Conservation (phyloP, 2,329 filamentous ascomycete species). For the Diaporthe ilicicola region DNA sequence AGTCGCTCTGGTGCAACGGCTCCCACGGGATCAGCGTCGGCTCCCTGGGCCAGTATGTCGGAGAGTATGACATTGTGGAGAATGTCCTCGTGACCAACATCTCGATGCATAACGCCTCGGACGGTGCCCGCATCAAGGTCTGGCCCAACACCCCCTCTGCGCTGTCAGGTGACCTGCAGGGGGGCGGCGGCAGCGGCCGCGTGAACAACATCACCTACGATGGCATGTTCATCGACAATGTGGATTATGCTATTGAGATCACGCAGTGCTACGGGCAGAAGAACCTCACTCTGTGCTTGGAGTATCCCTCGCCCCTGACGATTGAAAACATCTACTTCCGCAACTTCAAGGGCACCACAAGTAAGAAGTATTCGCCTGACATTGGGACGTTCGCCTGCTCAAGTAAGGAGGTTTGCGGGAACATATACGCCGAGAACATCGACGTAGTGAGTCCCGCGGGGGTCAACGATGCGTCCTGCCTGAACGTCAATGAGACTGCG, state of each 20-base stretch:
- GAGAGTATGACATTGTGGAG: constrained; percentile 72
- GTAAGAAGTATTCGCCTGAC: constrained; percentile 37
- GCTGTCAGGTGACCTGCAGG: constrained; percentile 59
- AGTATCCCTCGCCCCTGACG: constrained; percentile 61
- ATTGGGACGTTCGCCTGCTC: constrained; percentile 40
- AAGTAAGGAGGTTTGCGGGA: constrained; percentile 36
- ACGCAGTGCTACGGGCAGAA: constrained; percentile 55
- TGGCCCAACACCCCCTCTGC: constrained; percentile 47
- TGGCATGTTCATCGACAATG: constrained; percentile 63
- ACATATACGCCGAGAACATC: constrained; percentile 38
- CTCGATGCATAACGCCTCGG: constrained; percentile 66
- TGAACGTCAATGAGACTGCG: constrained; percentile 37
- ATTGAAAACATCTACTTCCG: constrained; percentile 62
- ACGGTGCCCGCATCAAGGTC: constrained; percentile 78
- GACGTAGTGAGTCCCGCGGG: constrained; percentile 39
- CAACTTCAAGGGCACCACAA: constrained; percentile 60
- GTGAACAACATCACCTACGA: constrained; percentile 71
- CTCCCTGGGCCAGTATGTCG: constrained; percentile 72
- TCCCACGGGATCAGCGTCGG: constrained; percentile 79
- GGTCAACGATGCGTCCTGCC: constrained; percentile 37
- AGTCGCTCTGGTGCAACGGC: constrained; percentile 73
- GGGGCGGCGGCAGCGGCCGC: constrained; percentile 66
- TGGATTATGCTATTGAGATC: constrained; percentile 70
- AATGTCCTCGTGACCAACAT: constrained; percentile 72
- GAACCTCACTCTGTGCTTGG: constrained; percentile 68